These are phyloP conservation scores for Metarhizium humberi DNA, from an alignment of 2,329 filamentous ascomycete species.

Conservation along the genomic window DNA sequence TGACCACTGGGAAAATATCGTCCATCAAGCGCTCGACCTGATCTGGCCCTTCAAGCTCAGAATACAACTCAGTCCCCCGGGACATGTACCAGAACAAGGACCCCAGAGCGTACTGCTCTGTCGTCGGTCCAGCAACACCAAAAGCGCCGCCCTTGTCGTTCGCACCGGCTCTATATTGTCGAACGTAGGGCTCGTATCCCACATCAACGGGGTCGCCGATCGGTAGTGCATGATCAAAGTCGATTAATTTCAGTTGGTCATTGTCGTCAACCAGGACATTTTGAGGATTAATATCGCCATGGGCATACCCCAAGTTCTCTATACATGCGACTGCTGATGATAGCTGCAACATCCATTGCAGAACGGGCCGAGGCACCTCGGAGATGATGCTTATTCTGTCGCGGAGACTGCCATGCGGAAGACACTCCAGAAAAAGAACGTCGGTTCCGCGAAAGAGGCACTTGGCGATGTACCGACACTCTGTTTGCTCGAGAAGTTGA, in stretches of 20 bases:
- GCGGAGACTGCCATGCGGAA: conserved; percentile 9
- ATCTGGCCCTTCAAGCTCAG: conserved; percentile 8
- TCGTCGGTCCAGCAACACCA: conserved; percentile 8
- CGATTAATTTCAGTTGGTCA: conserved; percentile 11
- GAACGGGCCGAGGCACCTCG: conserved; percentile 3
- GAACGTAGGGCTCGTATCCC: conserved; percentile 13
- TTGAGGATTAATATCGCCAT: conserved; percentile 12
- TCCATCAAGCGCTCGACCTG: conserved; percentile 8
- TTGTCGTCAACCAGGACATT: conserved; percentile 10
- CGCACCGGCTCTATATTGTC: conserved; percentile 3
- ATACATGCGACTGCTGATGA: conserved; percentile 8
- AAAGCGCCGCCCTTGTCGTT: conserved; percentile 2
- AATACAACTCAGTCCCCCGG: conserved; percentile 9
- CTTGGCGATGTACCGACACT: conserved; percentile 7
- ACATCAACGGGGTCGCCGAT: conserved; percentile 8
- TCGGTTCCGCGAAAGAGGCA: conserved; percentile 6
- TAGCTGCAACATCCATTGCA: conserved; percentile 10
- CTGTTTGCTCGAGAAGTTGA: conserved; percentile 5
- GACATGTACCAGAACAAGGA: conserved; percentile 13
- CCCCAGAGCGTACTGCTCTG: conserved; percentile 12
- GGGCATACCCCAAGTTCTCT: conserved; percentile 9
- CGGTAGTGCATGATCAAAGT: conserved; percentile 10
- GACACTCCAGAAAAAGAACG: conserved; percentile 10
- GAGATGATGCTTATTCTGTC: conserved; percentile 6
- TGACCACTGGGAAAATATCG: conserved; percentile 5